Percentiles rank a stretch among this genome's conserved stretches.
Evolutionary conservation across 352 stramenopile genomes (phyloP).

Genomic region (Phytophthora palmivora): DNA sequence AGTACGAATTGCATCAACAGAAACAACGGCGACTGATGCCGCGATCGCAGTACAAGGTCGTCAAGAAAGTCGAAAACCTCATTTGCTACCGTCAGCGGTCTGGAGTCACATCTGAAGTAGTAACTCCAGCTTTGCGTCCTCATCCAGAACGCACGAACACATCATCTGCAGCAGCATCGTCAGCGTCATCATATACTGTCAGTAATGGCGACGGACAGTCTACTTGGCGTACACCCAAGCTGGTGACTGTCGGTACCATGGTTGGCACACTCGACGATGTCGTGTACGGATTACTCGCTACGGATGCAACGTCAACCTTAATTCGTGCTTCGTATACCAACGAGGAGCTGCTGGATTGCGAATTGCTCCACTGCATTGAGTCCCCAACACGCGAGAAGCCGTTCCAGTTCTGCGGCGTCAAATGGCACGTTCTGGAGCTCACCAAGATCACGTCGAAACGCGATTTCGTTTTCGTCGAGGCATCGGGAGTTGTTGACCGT

Average conservation of each 20-base stretch:
- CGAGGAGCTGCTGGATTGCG: conserved; percentile 44
- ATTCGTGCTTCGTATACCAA: conserved; percentile 47
- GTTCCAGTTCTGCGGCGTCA: conserved; percentile 57
- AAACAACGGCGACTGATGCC: conserved; percentile 27
- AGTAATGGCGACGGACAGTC: conserved; percentile 8
- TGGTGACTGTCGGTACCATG: conserved; percentile 53
- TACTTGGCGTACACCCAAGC: conserved; percentile 20
- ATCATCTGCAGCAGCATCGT: conserved; percentile 3
- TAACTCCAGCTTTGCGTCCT: not conserved
- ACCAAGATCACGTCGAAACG: conserved; percentile 57
- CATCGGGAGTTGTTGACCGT: conserved; percentile 41
- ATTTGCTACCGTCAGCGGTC: conserved; percentile 40
- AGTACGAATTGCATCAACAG: conserved; percentile 37
- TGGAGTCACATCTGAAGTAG: conserved; percentile 1
- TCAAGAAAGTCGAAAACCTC: conserved; percentile 48
- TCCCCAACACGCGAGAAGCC: conserved; percentile 41
- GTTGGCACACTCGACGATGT: conserved; percentile 58
- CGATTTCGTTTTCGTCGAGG: conserved; percentile 71
- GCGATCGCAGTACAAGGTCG: conserved; percentile 38
- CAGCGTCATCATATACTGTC: conserved; percentile 6
- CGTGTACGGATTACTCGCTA: conserved; percentile 52
- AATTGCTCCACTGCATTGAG: conserved; percentile 49
- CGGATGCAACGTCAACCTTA: conserved; percentile 39
- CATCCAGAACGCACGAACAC: not conserved
- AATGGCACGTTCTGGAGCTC: conserved; percentile 48